phyloP scores from a whole-genome alignment of 495 filamentous ascomycete genomes.

The Filosporella fistucella region DNA sequence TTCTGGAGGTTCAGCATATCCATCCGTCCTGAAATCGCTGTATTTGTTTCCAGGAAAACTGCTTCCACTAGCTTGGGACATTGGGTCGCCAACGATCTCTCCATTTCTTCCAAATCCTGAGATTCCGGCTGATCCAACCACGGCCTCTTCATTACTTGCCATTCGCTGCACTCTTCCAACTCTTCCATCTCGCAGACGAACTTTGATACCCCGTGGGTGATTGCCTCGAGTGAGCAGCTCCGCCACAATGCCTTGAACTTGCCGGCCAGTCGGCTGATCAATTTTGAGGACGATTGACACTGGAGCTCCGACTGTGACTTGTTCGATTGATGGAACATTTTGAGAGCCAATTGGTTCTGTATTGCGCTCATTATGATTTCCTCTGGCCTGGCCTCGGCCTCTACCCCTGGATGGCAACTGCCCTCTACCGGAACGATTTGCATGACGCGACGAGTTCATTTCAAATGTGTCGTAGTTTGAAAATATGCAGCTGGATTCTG shows the following conservation, averaged over 20 bases:
- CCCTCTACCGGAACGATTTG: background rate
- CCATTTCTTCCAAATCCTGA: conserved; percentile 20
- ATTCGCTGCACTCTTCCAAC: conserved; percentile 65
- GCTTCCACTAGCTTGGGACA: conserved; percentile 20
- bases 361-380: background rate
- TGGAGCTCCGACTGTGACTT: conserved; percentile 49
- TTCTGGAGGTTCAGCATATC: conserved; percentile 4
- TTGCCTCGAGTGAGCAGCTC: conserved; percentile 64
- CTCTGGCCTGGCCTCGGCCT: conserved; percentile 1
- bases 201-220: conserved; percentile 75
- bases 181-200: conserved; percentile 60
- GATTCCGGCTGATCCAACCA: conserved; percentile 14
- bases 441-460: conserved; percentile 1
- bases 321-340: conserved; percentile 39
- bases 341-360: background rate
- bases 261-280: conserved; percentile 65
- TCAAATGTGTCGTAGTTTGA: background rate
- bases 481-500: background rate
- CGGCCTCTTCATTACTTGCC: conserved; percentile 22
- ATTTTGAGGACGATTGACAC: conserved; percentile 69
- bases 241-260: conserved; percentile 55
- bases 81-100: conserved; percentile 11
- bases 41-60: conserved; percentile 11
- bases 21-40: conserved; percentile 9
- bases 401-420: background rate